These are phyloP conservation scores for Fagopyrum esculentum DNA, from an alignment of 148 eudicot genomes.

Conservation along the genomic window DNA sequence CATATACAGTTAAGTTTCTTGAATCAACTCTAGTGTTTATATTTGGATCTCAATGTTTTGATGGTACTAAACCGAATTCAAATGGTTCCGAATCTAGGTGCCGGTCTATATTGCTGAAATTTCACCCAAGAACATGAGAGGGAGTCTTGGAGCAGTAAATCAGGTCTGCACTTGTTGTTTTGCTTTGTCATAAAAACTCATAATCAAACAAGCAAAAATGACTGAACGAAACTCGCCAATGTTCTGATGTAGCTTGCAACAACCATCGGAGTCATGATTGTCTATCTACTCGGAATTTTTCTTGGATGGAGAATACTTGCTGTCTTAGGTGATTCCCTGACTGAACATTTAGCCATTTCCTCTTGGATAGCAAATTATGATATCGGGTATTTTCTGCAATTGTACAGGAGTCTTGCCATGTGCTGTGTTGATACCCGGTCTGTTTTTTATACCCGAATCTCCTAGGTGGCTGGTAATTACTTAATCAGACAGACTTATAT, in stretches of 20 bases:
- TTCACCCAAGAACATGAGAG: slow-evolving; percentile 86
- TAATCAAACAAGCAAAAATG: neutral
- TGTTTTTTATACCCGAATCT: slow-evolving; percentile 94
- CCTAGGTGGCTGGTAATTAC: slow-evolving; percentile 93
- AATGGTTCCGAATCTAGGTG: slow-evolving; percentile 31
- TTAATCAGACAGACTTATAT: neutral
- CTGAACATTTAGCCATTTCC: neutral
- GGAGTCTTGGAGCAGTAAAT: slow-evolving; percentile 81
- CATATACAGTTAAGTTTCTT: slow-evolving; percentile 54
- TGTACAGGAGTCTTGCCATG: slow-evolving; percentile 74
- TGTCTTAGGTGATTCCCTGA: slow-evolving; percentile 46
- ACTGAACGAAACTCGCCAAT: neutral
- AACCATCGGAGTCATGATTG: slow-evolving; percentile 77
- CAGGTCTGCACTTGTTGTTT: slow-evolving; percentile 40
- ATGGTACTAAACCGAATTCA: neutral
- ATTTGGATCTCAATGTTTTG: neutral
- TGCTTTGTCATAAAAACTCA: neutral
- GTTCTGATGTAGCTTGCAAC: slow-evolving; percentile 58
- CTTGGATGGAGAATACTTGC: slow-evolving; percentile 78
- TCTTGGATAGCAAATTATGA: neutral
- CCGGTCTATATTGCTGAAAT: slow-evolving; percentile 94
- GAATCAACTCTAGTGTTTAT: neutral
- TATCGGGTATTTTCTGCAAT: neutral
- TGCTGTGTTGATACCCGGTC: slow-evolving; percentile 70
- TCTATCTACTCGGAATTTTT: slow-evolving; percentile 71